Percentiles rank a stretch among this genome's conserved stretches.
Conservation (phyloP, 306 rosid genomes). For the Glycine soja region DNA sequence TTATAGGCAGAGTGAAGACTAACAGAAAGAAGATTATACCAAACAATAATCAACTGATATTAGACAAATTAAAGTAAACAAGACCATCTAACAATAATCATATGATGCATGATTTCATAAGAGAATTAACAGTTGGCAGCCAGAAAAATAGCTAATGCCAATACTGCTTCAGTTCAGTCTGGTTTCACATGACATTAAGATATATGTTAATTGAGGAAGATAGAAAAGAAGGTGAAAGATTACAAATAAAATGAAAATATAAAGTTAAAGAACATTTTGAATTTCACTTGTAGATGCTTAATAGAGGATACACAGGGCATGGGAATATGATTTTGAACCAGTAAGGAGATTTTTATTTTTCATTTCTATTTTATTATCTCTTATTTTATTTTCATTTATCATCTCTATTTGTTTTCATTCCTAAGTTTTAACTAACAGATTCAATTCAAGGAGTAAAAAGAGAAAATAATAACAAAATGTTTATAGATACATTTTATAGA, state of each 20-base stretch:
- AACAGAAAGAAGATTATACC: neutral
- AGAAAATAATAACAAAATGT: slow-evolving; percentile 18
- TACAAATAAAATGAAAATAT: too few species aligned
- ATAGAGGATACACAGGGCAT: too few species aligned
- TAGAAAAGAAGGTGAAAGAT: neutral
- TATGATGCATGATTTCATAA: neutral
- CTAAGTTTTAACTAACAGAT: neutral
- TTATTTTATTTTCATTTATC: too few species aligned
- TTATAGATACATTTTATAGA: too few species aligned
- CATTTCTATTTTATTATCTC: too few species aligned
- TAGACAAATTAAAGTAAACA: neutral
- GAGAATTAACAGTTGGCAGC: neutral
- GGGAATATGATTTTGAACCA: too few species aligned
- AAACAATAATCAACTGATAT: neutral
- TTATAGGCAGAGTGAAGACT: neutral
- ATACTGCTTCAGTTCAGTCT: neutral
- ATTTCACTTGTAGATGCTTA: too few species aligned
- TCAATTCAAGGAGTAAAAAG: neutral
- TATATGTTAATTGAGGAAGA: neutral
- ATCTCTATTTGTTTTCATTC: neutral
- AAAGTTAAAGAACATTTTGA: too few species aligned
- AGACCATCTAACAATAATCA: neutral
- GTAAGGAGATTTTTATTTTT: too few species aligned
- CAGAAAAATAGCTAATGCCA: neutral
- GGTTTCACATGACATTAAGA: neutral